Conservation (phyloP, 352 stramenopile species). For the Phytopythium oedochilum region DNA sequence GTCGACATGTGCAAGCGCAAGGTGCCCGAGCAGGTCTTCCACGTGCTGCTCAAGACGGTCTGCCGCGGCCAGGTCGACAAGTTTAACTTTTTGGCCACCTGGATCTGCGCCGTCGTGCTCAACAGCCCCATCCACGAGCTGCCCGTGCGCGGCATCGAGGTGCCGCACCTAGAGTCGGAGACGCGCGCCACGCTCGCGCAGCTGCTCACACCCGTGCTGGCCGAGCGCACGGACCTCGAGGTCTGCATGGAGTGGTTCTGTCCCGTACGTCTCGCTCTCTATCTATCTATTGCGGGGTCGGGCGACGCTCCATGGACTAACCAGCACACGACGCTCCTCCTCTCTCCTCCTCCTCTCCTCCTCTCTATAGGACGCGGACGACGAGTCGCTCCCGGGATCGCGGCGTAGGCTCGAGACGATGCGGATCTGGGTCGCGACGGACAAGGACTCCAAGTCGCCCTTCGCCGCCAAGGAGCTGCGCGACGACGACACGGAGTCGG, state of each 20-base stretch:
- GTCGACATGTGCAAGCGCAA: slow-evolving; percentile 70
- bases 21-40: slow-evolving; percentile 80
- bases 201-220: slow-evolving; percentile 75
- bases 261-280: slow-evolving; percentile 34
- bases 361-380: slow-evolving; percentile 46
- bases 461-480: slow-evolving; percentile 47
- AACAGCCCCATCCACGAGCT: slow-evolving; percentile 59
- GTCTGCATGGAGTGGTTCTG: slow-evolving; percentile 89
- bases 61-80: slow-evolving; percentile 84
- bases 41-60: slow-evolving; percentile 78
- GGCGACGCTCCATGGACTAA: too few species aligned
- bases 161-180: slow-evolving; percentile 68
- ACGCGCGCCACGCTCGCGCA: slow-evolving; percentile 69
- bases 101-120: slow-evolving; percentile 79
- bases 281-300: too few species aligned
- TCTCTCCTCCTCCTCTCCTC: too few species aligned
- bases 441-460: slow-evolving; percentile 84
- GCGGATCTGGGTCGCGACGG: slow-evolving; percentile 83
- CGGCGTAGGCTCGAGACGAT: slow-evolving; percentile 72
- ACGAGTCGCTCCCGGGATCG: slow-evolving; percentile 49
- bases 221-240: slow-evolving; percentile 77
- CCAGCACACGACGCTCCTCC: too few species aligned
- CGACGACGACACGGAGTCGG: slow-evolving; percentile 65
- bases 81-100: slow-evolving; percentile 86
- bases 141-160: slow-evolving; percentile 80